A percentile compares a stretch with the other conserved stretches of the same genome.
phyloP scores from a whole-genome alignment of 129 eudicot species.

The Escallonia herrerae region DNA sequence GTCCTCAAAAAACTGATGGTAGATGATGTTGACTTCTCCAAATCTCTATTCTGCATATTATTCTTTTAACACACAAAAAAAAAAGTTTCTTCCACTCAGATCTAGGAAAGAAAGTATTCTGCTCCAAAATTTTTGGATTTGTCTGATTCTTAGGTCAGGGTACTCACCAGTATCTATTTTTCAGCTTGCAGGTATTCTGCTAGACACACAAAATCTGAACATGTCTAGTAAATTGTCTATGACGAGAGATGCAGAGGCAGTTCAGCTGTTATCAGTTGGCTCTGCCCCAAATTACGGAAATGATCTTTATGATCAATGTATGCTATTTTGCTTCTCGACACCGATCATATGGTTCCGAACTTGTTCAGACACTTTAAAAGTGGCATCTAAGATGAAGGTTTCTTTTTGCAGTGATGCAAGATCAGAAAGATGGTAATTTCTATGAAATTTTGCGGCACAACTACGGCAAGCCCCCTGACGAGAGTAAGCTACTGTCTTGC shows the following conservation, averaged over 20 bases:
- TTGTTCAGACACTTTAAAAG: conserved; percentile 1
- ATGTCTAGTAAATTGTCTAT: conserved; percentile 32
- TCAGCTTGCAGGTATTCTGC: conserved; percentile 73
- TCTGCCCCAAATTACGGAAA: conserved; percentile 62
- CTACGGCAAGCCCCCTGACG: conserved; percentile 65
- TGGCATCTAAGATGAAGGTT: background rate
- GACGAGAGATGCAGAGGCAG: conserved; percentile 79
- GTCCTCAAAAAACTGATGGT: conserved; percentile 71
- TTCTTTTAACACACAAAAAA: background rate
- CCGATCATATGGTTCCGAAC: background rate
- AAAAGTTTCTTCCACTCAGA: no score
- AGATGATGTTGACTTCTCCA: background rate
- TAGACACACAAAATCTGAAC: conserved; percentile 70
- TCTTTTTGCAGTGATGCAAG: conserved; percentile 55
- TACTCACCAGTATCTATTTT: conserved; percentile 4
- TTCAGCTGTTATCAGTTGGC: conserved; percentile 71
- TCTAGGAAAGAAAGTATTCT: background rate
- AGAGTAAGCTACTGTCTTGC: conserved; percentile 36
- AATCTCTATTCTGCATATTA: background rate
- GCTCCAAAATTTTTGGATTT: background rate
- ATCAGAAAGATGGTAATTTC: conserved; percentile 54
- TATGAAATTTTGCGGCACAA: conserved; percentile 45
- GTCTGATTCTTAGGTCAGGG: background rate
- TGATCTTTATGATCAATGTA: conserved; percentile 65
- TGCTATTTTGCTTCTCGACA: conserved; percentile 5